Conservation (phyloP, 352 stramenopile species). For the Pythium folliculosum region DNA sequence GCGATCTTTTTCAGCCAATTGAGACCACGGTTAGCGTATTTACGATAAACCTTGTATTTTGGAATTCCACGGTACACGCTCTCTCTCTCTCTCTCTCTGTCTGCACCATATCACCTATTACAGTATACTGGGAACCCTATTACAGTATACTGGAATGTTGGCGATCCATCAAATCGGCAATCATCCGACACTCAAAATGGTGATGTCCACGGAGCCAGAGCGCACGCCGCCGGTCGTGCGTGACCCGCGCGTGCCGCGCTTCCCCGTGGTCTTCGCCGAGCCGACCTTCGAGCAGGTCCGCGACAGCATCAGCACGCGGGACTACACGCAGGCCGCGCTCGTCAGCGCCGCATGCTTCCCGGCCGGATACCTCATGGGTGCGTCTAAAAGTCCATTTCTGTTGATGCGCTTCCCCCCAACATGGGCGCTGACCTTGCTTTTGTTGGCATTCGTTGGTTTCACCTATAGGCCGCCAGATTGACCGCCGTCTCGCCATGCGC, state of each 20-base stretch:
- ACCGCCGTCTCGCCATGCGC: conserved; percentile 54
- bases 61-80: background rate
- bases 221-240: conserved; percentile 45
- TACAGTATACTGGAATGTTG: conserved; percentile 13
- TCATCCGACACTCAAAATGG: conserved; percentile 3
- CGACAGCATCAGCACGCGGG: conserved; percentile 54
- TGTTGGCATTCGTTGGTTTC: background rate
- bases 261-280: conserved; percentile 66
- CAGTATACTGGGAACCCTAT: background rate
- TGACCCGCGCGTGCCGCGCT: conserved; percentile 61
- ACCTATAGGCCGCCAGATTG: conserved; percentile 52
- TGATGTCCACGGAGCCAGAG: conserved; percentile 29
- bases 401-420: background rate
- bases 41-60: background rate
- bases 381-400: background rate
- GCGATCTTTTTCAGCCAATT: background rate
- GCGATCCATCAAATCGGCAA: conserved; percentile 1
- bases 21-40: background rate
- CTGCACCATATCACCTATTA: too few species aligned
- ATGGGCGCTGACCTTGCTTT: background rate
- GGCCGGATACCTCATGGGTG: conserved; percentile 74
- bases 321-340: conserved; percentile 46
- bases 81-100: too few species aligned
- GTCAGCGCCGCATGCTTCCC: conserved; percentile 59
- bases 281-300: conserved; percentile 62